phyloP scores from a whole-genome alignment of 352 stramenopile species.

The Phytopythium sindhum region DNA sequence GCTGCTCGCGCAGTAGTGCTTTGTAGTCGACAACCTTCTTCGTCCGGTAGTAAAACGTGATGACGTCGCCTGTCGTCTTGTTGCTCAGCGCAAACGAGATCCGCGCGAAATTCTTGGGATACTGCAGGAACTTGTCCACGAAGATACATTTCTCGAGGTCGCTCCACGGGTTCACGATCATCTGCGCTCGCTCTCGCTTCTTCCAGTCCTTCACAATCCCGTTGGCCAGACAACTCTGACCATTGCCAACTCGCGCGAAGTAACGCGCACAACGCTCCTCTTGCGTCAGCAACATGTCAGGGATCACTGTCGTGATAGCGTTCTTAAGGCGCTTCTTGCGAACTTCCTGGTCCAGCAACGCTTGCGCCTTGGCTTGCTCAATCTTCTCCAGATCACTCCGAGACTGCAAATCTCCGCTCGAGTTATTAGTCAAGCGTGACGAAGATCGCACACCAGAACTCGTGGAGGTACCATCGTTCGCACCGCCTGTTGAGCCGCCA shows the following conservation, averaged over 20 bases:
- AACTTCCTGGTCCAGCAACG: conserved; percentile 74
- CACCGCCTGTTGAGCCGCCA: conserved; percentile 15
- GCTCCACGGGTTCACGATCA: conserved; percentile 94
- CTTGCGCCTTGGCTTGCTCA: conserved; percentile 73
- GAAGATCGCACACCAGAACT: conserved; percentile 60
- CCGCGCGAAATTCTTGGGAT: conserved; percentile 98
- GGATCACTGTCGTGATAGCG: conserved; percentile 75
- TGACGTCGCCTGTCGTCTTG: conserved; percentile 96
- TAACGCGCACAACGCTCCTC: conserved; percentile 49
- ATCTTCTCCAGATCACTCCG: conserved; percentile 81
- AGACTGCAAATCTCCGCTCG: conserved; percentile 61
- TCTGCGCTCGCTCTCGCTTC: conserved; percentile 59
- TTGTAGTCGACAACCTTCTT: conserved; percentile 99
- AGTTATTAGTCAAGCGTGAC: conserved; percentile 86
- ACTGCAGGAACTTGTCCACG: conserved; percentile 98
- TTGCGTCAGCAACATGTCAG: conserved; percentile 74
- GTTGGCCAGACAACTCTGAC: conserved; percentile 64
- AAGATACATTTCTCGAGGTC: conserved; percentile 99
- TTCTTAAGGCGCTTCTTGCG: conserved; percentile 83
- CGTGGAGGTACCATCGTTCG: conserved; percentile 11
- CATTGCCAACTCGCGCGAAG: conserved; percentile 50
- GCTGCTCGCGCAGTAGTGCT: conserved; percentile 85
- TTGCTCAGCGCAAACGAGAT: conserved; percentile 94
- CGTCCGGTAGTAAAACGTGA: conserved; percentile 97
- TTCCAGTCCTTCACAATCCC: conserved; percentile 60